Evolutionary conservation across 2,329 filamentous ascomycete genomes (phyloP).

Genomic region (Westerdykella ornata): DNA sequence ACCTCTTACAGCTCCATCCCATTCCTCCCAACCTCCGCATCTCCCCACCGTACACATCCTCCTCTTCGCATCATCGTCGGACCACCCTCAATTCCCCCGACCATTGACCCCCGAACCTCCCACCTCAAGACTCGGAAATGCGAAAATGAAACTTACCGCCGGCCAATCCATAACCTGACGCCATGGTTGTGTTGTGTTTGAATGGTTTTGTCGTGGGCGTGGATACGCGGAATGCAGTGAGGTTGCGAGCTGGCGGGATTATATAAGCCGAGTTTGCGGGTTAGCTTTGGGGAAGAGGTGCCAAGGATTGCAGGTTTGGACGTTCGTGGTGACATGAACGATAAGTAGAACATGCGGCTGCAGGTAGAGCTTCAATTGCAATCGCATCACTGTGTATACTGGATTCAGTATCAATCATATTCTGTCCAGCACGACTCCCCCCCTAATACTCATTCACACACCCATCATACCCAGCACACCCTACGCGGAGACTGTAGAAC

Average conservation of each 20-base stretch:
- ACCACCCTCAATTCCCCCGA: slow-evolving; percentile 4
- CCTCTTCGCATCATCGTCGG: slow-evolving; percentile 19
- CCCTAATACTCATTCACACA: too few species aligned
- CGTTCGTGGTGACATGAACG: too few species aligned
- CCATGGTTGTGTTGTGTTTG: slow-evolving; percentile 50
- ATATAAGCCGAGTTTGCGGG: slow-evolving; percentile 3
- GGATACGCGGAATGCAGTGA: slow-evolving; percentile 2
- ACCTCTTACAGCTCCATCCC: too few species aligned
- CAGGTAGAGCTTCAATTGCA: too few species aligned
- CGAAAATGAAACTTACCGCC: slow-evolving; percentile 56
- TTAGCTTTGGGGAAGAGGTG: not conserved
- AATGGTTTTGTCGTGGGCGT: slow-evolving; percentile 13
- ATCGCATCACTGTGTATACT: too few species aligned
- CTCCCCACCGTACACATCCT: not conserved
- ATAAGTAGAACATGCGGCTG: too few species aligned
- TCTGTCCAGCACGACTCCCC: too few species aligned
- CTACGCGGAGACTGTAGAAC: too few species aligned
- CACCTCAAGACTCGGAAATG: not conserved
- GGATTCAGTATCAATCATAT: too few species aligned
- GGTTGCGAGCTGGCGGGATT: slow-evolving; percentile 4
- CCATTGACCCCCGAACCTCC: slow-evolving; percentile 5
- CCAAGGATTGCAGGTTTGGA: too few species aligned
- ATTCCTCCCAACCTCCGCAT: too few species aligned
- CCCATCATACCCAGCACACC: too few species aligned
- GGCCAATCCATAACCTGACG: slow-evolving; percentile 74